Evolutionary conservation across 768 basidiomycete species (phyloP).

Genomic region (Cantharellus anzutake): DNA sequence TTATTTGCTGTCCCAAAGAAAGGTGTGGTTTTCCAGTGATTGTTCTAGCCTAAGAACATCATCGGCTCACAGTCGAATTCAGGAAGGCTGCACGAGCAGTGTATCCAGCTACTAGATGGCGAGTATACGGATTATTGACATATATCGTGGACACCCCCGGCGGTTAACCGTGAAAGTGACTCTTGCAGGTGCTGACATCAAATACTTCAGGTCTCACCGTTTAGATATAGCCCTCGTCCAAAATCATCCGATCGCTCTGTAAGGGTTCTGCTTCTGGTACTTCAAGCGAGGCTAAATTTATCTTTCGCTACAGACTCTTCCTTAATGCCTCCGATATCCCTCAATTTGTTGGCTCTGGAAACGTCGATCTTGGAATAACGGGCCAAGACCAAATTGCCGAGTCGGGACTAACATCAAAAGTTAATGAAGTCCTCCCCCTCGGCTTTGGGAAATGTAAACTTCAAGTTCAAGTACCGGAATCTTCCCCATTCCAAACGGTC

Average conservation of each 20-base stretch:
- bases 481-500: slow-evolving; percentile 41
- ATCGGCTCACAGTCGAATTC: not conserved
- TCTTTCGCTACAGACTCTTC: slow-evolving; percentile 56
- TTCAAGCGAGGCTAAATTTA: too few species aligned
- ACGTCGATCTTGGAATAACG: slow-evolving; percentile 92
- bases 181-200: slow-evolving; percentile 72
- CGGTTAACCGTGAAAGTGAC: not conserved
- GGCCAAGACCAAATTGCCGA: slow-evolving; percentile 96
- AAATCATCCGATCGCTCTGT: slow-evolving; percentile 92
- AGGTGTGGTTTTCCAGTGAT: slow-evolving; percentile 28
- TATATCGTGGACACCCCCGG: not conserved
- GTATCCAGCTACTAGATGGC: slow-evolving; percentile 71
- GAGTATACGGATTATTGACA: slow-evolving; percentile 9
- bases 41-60: not conserved
- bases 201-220: slow-evolving; percentile 72
- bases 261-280: not conserved
- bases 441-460: slow-evolving; percentile 80
- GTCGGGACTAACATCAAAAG: slow-evolving; percentile 55
- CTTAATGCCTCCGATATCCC: slow-evolving; percentile 95
- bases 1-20: slow-evolving; percentile 98
- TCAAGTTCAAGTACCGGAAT: slow-evolving; percentile 72
- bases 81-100: slow-evolving; percentile 87
- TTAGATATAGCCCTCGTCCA: slow-evolving; percentile 86
- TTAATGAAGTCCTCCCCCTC: slow-evolving; percentile 64
- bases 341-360: slow-evolving; percentile 94